A percentile compares a stretch with the other conserved stretches of the same genome.
Conservation (phyloP, 1,284 basidiomycete species). For the Puccinia triticina region DNA sequence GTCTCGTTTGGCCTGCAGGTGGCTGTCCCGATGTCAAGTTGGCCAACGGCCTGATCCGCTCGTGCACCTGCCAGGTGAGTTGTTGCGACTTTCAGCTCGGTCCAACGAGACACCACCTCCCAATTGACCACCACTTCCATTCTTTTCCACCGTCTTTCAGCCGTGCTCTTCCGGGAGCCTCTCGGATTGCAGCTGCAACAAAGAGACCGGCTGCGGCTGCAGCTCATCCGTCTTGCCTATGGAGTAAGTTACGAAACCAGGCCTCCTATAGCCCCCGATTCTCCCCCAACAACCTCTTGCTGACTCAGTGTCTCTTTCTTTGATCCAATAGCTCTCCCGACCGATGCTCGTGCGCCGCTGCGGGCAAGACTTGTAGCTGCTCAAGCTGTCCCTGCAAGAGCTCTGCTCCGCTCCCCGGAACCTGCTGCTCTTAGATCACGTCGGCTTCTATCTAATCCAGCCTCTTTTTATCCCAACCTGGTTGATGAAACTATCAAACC, state of each 20-base stretch:
- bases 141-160: not conserved
- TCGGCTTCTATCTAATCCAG: too few species aligned
- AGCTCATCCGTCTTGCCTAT: conserved; percentile 32
- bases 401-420: not conserved
- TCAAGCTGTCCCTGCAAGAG: conserved; percentile 24
- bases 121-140: too few species aligned
- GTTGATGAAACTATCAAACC: not conserved
- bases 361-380: conserved; percentile 30
- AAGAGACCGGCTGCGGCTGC: conserved; percentile 41
- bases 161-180: conserved; percentile 39
- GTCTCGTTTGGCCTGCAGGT: not conserved
- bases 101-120: too few species aligned
- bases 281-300: not conserved
- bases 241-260: conserved; percentile 21
- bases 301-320: not conserved
- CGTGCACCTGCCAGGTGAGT: conserved; percentile 27
- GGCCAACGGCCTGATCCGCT: conserved; percentile 17
- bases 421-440: conserved; percentile 35
- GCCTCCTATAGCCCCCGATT: not conserved
- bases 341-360: conserved; percentile 26
- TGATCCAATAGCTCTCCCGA: conserved; percentile 13
- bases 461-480: too few species aligned
- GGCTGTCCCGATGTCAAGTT: conserved; percentile 34
- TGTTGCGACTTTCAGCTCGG: too few species aligned
- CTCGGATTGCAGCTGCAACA: conserved; percentile 37